Percentiles rank a stretch among this genome's conserved stretches.
These are phyloP conservation scores for Mollisia scopiformis DNA, from an alignment of 2,329 filamentous ascomycete genomes.

Conservation along the genomic window DNA sequence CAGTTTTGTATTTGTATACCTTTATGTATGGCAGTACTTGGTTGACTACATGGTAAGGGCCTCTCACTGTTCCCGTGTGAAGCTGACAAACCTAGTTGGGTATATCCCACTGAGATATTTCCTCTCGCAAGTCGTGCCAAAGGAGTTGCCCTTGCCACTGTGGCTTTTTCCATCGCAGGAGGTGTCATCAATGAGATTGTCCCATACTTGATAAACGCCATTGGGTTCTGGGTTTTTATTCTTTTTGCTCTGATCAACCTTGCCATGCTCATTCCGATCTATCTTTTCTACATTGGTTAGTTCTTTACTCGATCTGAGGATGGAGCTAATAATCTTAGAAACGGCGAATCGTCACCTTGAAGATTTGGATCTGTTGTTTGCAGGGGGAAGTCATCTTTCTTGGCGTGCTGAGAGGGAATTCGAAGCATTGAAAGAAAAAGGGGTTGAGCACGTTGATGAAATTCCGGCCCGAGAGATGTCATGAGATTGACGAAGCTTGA, in stretches of 20 bases:
- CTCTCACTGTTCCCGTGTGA: neutral
- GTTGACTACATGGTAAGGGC: slow-evolving; percentile 14
- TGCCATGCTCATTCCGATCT: slow-evolving; percentile 32
- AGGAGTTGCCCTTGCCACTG: slow-evolving; percentile 61
- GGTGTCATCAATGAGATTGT: slow-evolving; percentile 32
- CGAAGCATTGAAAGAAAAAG: neutral
- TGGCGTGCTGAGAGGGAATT: slow-evolving; percentile 33
- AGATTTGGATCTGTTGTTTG: slow-evolving; percentile 34
- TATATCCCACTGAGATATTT: slow-evolving; percentile 74
- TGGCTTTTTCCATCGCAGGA: slow-evolving; percentile 19
- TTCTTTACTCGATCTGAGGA: neutral
- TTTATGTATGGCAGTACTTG: slow-evolving; percentile 15
- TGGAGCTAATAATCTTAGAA: slow-evolving; percentile 12
- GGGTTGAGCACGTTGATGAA: neutral
- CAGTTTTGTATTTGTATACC: slow-evolving; percentile 7
- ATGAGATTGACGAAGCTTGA: no score
- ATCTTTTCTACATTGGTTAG: slow-evolving; percentile 32
- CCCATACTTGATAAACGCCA: slow-evolving; percentile 36
- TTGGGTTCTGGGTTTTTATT: slow-evolving; percentile 38
- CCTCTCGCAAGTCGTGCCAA: slow-evolving; percentile 70
- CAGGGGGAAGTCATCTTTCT: slow-evolving; percentile 30
- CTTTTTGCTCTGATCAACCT: slow-evolving; percentile 38
- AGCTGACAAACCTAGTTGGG: slow-evolving; percentile 41
- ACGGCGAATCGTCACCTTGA: slow-evolving; percentile 33
- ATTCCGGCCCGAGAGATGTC: neutral